Base-by-base conservation (phyloP, 176 grass and related monocot species). In the Olyra latifolia region DNA sequence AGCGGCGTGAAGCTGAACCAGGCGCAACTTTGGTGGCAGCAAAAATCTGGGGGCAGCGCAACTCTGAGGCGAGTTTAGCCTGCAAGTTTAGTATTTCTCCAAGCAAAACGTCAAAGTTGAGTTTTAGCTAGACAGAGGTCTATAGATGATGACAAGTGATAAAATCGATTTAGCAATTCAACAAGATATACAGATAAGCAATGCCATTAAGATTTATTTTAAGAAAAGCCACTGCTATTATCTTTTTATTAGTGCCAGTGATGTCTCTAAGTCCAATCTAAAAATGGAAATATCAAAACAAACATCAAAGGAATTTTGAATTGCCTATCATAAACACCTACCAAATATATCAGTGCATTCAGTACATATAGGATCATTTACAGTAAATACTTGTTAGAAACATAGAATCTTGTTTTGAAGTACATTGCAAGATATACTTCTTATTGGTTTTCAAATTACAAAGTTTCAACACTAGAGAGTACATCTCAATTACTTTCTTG, bases 281-380 rank as follows among this genome's bases (percentile, higher is more conserved):
- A 68, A 50, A 14, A 49, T 52, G 43, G 35, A 82, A 63, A n/a
- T n/a, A n/a, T n/a, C n/a, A n/a, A n/a, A n/a, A n/a, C n/a, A n/a
- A n/a, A n/a, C n/a, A n/a, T n/a, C 3, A 78, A 47, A 39, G 8
- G 8, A n/a, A 54, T n/a, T n/a, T 19, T 29, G 28, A 62, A 11
- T 38, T 76, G 8, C 15, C 50, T 59, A 35, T 74, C 42, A 78
- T 66, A 63, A 80, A 14, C 76, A 80, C 56, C 39, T 69, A 77
- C 29, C 52, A 8, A 38, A 86, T 41, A 68, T 68, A 3, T 11
- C 27, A 6, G 69, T 42, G 42, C 13, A 58, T 14, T 71, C 4
- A 74, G 62, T 48, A 49, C 27, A 73, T 42, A 30, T 38, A 71
- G 25, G 10, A 73, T 29, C 13, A 17, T 75, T 82, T 52, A 16